phyloP scores from a whole-genome alignment of 768 basidiomycete species.

The Trametes cingulata region DNA sequence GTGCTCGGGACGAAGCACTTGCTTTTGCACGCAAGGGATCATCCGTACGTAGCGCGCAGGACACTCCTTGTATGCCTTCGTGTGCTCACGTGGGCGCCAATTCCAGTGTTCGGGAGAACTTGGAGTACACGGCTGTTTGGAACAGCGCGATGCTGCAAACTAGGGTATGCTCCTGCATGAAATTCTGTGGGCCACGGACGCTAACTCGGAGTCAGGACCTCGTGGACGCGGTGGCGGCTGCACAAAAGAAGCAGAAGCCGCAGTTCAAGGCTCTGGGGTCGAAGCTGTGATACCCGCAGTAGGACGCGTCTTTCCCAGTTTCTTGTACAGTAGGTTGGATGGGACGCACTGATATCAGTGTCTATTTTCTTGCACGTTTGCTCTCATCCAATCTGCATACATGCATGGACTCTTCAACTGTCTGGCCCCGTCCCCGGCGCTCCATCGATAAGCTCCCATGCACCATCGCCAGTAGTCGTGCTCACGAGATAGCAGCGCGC shows the following conservation, averaged over 20 bases:
- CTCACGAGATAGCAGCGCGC: not conserved
- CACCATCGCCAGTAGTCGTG: too few species aligned
- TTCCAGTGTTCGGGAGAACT: constrained; percentile 43
- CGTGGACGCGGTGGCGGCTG: constrained; percentile 18
- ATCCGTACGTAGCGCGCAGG: constrained; percentile 50
- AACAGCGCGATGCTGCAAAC: constrained; percentile 54
- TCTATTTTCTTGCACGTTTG: not conserved
- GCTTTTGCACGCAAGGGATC: constrained; percentile 76
- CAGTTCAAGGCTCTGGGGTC: constrained; percentile 17
- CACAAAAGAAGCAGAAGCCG: constrained; percentile 22
- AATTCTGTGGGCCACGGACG: not conserved
- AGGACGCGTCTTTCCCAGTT: not conserved
- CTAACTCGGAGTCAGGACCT: constrained; percentile 17
- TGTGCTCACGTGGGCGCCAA: not conserved
- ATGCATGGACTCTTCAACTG: too few species aligned
- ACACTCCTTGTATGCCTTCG: not conserved
- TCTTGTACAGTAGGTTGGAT: constrained; percentile 1
- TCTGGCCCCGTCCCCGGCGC: too few species aligned
- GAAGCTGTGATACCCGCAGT: constrained; percentile 8
- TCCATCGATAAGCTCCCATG: too few species aligned
- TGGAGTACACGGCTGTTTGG: constrained; percentile 61
- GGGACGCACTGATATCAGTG: not conserved
- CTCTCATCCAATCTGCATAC: too few species aligned
- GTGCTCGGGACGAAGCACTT: constrained; percentile 76
- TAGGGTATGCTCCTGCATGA: constrained; percentile 33